Evolutionary conservation across 306 rosid species (phyloP), one percentile per base, ranked within the genome.

Genomic region (Mucuna pruriens): DNA sequence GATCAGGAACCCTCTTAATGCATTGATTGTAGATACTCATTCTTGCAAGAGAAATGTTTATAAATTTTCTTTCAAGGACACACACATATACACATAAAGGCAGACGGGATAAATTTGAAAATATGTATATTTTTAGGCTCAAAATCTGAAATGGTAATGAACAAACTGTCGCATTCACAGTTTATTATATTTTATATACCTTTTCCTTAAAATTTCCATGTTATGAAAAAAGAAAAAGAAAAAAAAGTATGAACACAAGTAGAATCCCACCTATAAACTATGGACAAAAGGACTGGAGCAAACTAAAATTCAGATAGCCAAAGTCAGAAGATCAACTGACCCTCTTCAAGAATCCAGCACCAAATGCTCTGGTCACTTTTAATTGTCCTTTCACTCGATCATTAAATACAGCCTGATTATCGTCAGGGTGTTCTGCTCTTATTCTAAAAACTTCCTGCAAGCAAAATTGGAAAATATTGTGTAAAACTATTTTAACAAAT

Each of bases 301-400:
- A 86, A 82, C 68, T 40, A 80, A 82, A 82, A 74, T 79, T 81
- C 75, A 85, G 66, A 84, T 70, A 64, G 70, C 78, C 76, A 82
- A 84, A 82, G 85, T 82, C 81, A 74, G 54, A 76, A 79, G 66
- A 76, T 78, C 84, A 84, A 84, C 89, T 90, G 82, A 90, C 94
- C 91, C 84, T 86, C 86, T 90, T 90, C 83, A 90, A 64, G 84
- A 90, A 90, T 22, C 94, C 94, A 49, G 94, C 94, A 71, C 94
- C 94, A 72, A 90, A 90, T 19, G 94, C 94, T 80, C 91, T 86
- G 78, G 90, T 90, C 60, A 90, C 94, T 83, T 90, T 90, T 79
- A 90, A 83, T 70, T 88, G 91, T 29, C 91, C 94, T 75, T 90
- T 90, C 75, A 90, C 94, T 82, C 94, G 82, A 78, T 88, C 94